A percentile compares a stretch with the other conserved stretches of the same genome.
phyloP scores from a whole-genome alignment of 441 rosid genomes.

The Biscutella laevigata region DNA sequence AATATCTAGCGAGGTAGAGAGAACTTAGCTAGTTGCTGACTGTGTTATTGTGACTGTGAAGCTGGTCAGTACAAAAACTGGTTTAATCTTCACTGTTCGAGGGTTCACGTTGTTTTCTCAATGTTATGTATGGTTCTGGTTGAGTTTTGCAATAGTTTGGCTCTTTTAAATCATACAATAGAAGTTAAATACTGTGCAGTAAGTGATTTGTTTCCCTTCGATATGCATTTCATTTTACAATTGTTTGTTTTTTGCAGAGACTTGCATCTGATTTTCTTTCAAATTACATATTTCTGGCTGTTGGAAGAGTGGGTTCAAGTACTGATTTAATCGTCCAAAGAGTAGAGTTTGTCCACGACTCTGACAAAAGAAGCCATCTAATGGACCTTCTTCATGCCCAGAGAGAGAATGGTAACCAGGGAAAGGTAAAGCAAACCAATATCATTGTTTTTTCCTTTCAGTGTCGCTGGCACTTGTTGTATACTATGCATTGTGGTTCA shows the following conservation, averaged over 20 bases:
- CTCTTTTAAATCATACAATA: not conserved
- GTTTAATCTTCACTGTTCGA: no score
- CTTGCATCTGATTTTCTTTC: constrained; percentile 83
- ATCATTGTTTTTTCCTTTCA: no score
- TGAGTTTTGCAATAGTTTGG: not conserved
- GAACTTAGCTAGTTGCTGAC: not conserved
- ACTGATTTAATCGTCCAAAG: constrained; percentile 89
- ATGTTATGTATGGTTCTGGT: not conserved
- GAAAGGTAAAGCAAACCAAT: constrained; percentile 34
- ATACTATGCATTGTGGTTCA: not conserved
- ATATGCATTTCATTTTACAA: not conserved
- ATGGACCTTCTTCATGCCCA: constrained; percentile 71
- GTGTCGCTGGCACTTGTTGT: no score
- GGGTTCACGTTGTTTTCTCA: not conserved
- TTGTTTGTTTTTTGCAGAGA: constrained; percentile 49
- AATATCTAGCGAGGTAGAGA: not conserved
- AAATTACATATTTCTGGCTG: constrained; percentile 74
- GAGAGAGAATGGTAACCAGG: constrained; percentile 43
- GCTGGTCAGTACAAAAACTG: no score
- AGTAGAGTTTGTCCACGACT: constrained; percentile 72
- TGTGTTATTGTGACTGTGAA: no score
- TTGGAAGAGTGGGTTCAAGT: constrained; percentile 95
- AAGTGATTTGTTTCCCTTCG: not conserved
- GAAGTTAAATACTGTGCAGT: not conserved
- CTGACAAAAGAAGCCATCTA: constrained; percentile 60